phyloP scores from a whole-genome alignment of 177 flowering plant species.

The Vitis hybrid region DNA sequence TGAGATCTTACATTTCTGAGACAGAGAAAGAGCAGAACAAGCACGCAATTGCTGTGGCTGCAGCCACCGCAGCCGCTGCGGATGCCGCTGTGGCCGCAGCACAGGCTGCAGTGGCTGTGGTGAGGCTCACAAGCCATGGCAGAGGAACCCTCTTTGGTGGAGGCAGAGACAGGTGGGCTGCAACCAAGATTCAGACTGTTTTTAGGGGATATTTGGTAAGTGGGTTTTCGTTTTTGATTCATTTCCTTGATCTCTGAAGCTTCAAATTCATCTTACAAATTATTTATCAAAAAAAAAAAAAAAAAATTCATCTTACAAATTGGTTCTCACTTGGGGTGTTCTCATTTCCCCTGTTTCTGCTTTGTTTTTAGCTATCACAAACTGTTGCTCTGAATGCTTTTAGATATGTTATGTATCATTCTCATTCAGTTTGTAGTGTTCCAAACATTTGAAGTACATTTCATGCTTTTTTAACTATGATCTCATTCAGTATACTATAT shows the following conservation, averaged over 20 bases:
- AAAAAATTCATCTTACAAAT: neutral
- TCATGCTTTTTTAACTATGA: slow-evolving; percentile 6
- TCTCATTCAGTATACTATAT: neutral
- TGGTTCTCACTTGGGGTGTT: slow-evolving; percentile 3
- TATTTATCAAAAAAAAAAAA: no score
- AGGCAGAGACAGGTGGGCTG: slow-evolving; percentile 51
- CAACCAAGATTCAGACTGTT: slow-evolving; percentile 53
- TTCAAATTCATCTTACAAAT: neutral
- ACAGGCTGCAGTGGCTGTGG: slow-evolving; percentile 69
- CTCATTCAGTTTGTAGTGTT: no score
- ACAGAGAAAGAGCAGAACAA: slow-evolving; percentile 59
- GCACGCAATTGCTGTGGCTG: slow-evolving; percentile 81
- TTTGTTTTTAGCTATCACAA: no score
- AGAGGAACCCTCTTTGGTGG: slow-evolving; percentile 32
- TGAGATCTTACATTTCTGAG: slow-evolving; percentile 46
- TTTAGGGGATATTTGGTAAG: slow-evolving; percentile 67
- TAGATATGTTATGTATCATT: neutral
- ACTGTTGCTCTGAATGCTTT: neutral
- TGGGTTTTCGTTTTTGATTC: slow-evolving; percentile 6
- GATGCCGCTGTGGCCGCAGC: slow-evolving; percentile 76
- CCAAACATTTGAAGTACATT: neutral
- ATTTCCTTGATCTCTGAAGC: neutral
- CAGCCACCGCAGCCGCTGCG: slow-evolving; percentile 67
- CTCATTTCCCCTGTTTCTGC: neutral
- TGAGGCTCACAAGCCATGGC: slow-evolving; percentile 58